A percentile compares a stretch with the other conserved stretches of the same genome.
Conservation (phyloP, 106 monocot genomes). For the Phalaenopsis equestris region DNA sequence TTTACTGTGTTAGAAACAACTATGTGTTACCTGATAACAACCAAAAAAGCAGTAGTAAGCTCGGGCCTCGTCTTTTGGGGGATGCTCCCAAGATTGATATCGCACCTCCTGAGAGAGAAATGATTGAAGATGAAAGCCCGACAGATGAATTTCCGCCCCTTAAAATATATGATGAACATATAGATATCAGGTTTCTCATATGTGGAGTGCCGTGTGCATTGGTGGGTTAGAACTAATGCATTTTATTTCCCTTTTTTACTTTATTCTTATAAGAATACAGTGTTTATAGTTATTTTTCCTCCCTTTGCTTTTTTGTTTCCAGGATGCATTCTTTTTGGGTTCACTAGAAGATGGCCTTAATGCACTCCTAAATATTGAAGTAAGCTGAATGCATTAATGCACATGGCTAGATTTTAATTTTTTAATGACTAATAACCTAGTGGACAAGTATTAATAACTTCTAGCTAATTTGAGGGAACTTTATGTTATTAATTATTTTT, state of each 20-base stretch:
- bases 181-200: slow-evolving; percentile 61
- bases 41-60: slow-evolving; percentile 29
- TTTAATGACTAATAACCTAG: not conserved
- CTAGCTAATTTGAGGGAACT: not conserved
- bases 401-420: slow-evolving; percentile 3
- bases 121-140: slow-evolving; percentile 21
- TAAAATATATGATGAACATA: slow-evolving; percentile 71
- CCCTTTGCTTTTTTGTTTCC: slow-evolving; percentile 14
- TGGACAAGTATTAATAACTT: not conserved
- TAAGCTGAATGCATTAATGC: slow-evolving; percentile 22
- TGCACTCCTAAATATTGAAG: slow-evolving; percentile 96
- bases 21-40: slow-evolving; percentile 23
- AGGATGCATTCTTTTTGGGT: slow-evolving; percentile 78
- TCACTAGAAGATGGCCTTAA: slow-evolving; percentile 90
- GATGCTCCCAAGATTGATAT: slow-evolving; percentile 78
- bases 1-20: slow-evolving; percentile 57
- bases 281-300: slow-evolving; percentile 6
- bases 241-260: not conserved
- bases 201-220: slow-evolving; percentile 68
- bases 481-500: not conserved
- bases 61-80: slow-evolving; percentile 62
- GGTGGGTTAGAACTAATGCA: slow-evolving; percentile 24
- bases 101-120: slow-evolving; percentile 28
- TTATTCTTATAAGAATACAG: not conserved
- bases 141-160: slow-evolving; percentile 50